phyloP scores from a whole-genome alignment of 805 yeast species.

The Candida golubevii region DNA sequence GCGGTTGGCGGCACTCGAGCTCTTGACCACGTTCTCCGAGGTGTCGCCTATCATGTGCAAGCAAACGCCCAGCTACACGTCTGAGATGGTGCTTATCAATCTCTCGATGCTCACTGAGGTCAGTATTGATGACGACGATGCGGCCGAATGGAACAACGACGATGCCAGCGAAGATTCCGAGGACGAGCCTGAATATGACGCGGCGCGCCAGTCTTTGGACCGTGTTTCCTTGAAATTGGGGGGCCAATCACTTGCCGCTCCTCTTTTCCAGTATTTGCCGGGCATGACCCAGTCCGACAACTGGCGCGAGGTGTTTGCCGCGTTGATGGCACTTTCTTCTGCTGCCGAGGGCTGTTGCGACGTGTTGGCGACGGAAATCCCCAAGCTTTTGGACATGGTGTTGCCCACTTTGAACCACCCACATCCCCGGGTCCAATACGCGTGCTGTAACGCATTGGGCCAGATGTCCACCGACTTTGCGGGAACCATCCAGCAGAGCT shows the following conservation, averaged over 20 bases:
- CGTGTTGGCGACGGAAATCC: slow-evolving; percentile 75
- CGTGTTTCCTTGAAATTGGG: slow-evolving; percentile 80
- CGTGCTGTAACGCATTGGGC: slow-evolving; percentile 94
- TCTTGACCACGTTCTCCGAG: slow-evolving; percentile 86
- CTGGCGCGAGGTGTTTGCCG: slow-evolving; percentile 97
- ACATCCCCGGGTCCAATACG: slow-evolving; percentile 94
- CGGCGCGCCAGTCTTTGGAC: slow-evolving; percentile 93
- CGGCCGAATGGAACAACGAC: slow-evolving; percentile 80
- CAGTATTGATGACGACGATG: slow-evolving; percentile 82
- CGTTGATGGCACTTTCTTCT: slow-evolving; percentile 92
- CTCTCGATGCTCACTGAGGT: slow-evolving; percentile 89
- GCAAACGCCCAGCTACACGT: slow-evolving; percentile 65
- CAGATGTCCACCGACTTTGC: slow-evolving; percentile 97
- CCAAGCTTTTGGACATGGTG: slow-evolving; percentile 76
- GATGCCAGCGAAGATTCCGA: slow-evolving; percentile 72
- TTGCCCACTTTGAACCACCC: slow-evolving; percentile 79
- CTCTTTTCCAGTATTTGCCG: slow-evolving; percentile 82
- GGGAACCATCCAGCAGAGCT: slow-evolving; percentile 74
- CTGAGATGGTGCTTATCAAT: slow-evolving; percentile 66
- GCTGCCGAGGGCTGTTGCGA: slow-evolving; percentile 98
- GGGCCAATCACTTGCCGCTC: slow-evolving; percentile 79
- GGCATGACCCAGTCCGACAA: slow-evolving; percentile 68
- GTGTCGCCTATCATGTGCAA: slow-evolving; percentile 95
- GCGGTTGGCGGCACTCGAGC: slow-evolving; percentile 82
- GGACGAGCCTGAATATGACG: slow-evolving; percentile 79